Evolutionary conservation across 331 rosid genomes (phyloP).

Genomic region (Erythrophleum ivorense): DNA sequence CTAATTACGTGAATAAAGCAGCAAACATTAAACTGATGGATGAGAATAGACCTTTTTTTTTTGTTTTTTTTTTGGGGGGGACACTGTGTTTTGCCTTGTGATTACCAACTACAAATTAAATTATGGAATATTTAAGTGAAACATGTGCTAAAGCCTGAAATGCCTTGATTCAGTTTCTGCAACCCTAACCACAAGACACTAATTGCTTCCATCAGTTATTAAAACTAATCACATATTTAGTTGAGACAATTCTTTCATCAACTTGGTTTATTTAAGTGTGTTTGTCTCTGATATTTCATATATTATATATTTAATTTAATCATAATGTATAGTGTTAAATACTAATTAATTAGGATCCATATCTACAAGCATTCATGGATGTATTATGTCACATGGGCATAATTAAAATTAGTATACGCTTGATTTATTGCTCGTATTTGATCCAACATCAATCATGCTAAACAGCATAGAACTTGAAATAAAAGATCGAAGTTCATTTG

Average conservation of each 20-base stretch:
- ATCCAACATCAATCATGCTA: slow-evolving; percentile 45
- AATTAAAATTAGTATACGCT: slow-evolving; percentile 20
- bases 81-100: slow-evolving; percentile 14
- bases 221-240: slow-evolving; percentile 21
- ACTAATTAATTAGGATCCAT: slow-evolving; percentile 28
- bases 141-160: slow-evolving; percentile 35
- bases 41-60: not conserved
- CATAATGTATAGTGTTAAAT: not conserved
- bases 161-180: slow-evolving; percentile 27
- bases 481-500: slow-evolving; percentile 1
- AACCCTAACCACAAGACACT: slow-evolving; percentile 36
- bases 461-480: slow-evolving; percentile 25
- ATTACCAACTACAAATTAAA: not conserved
- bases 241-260: slow-evolving; percentile 40
- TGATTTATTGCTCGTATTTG: slow-evolving; percentile 31
- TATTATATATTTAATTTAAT: not conserved
- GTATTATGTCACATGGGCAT: slow-evolving; percentile 32
- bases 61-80: not conserved
- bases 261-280: slow-evolving; percentile 13
- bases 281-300: slow-evolving; percentile 34
- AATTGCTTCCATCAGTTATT: slow-evolving; percentile 32
- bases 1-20: not conserved
- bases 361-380: slow-evolving; percentile 34
- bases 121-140: slow-evolving; percentile 1
- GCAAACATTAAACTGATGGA: not conserved